Evolutionary conservation across 2,329 filamentous ascomycete species (phyloP), one percentile per base, ranked within the genome.

Genomic region (Fusarium irregulare): DNA sequence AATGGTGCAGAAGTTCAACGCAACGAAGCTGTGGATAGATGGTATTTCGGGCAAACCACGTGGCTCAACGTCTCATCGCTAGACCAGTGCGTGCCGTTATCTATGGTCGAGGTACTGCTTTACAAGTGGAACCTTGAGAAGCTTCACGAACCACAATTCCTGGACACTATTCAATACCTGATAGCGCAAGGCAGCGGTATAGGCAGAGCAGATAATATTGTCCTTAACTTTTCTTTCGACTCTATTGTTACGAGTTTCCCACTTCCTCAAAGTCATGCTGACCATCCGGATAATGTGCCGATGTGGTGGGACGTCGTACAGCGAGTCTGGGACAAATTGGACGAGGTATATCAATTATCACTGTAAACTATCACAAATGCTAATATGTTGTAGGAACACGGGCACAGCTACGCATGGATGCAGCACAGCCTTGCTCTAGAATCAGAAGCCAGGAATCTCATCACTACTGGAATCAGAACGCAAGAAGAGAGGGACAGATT

Each of bases 291-390:
- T 21, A 21, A 21, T 14, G 34, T 51, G 4, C 23, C 23, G 3
- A 27, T 20, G 18, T 51, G 32, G 21, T 4, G 49, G 34, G 21
- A 37, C 3, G 7, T 41, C 3, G 23, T 51, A 3, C 20, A 25
- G 2, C 32, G 3, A 16, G 11, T 51, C 2, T 51, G 49, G 49
- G 16, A 41, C 21, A 51, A 21, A 14, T 7, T 41, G 25, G 34
- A 51, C 6, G 18, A 28, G 18, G 34, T 30, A 40, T 6, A 23
- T 41, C 25, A 5, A 5, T 2, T n/a, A 1, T 3, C 13, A 9
- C 4, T 0, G 16, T 2, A 27, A 5, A 2, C 3, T 20, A 16
- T 51, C 4, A 0, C 16, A 8, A 21, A 16, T 14, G 4, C 16
- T 34, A 34, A 40, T 3, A 7, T 3, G 16, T 6, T 2, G 2